Evolutionary conservation across 176 grass and related monocot genomes (phyloP).

Genomic region (Raddia guianensis): DNA sequence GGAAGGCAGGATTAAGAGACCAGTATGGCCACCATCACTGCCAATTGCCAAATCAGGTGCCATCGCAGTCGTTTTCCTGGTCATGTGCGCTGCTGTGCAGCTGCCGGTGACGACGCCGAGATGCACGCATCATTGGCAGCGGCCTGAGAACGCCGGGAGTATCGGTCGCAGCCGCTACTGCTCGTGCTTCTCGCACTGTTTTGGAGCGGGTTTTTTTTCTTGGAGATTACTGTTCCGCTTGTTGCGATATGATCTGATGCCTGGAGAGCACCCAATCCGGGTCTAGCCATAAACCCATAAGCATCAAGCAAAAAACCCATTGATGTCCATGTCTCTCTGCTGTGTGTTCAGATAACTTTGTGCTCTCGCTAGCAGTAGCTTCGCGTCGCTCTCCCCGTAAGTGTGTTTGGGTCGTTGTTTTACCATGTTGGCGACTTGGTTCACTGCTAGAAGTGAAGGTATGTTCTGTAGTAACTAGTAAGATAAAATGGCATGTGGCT

Average conservation of each 20-base stretch:
- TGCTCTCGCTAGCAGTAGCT: background rate
- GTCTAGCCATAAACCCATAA: background rate
- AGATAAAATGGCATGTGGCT: background rate
- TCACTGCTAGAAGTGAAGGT: background rate
- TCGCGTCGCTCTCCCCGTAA: background rate
- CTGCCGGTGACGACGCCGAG: background rate
- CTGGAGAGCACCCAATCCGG: background rate
- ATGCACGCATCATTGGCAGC: background rate
- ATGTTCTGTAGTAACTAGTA: too few relatives aligned
- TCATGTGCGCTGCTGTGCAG: constrained; percentile 17
- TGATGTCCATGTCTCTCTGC: background rate
- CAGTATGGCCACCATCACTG: background rate
- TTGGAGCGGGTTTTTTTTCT: background rate
- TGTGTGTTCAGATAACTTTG: background rate
- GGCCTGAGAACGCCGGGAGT: background rate
- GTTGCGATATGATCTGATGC: background rate
- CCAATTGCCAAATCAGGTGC: constrained; percentile 2
- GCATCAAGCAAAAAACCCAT: background rate
- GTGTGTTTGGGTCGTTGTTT: background rate
- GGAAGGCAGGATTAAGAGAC: background rate
- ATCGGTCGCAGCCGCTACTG: background rate
- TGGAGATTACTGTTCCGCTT: background rate
- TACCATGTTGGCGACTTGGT: background rate
- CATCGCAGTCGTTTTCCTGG: background rate
- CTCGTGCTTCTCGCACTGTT: background rate